Evolutionary conservation across 1,139 yeast species (phyloP), one percentile per base, ranked within the genome.

Genomic region (Schwanniomyces etchellsii): DNA sequence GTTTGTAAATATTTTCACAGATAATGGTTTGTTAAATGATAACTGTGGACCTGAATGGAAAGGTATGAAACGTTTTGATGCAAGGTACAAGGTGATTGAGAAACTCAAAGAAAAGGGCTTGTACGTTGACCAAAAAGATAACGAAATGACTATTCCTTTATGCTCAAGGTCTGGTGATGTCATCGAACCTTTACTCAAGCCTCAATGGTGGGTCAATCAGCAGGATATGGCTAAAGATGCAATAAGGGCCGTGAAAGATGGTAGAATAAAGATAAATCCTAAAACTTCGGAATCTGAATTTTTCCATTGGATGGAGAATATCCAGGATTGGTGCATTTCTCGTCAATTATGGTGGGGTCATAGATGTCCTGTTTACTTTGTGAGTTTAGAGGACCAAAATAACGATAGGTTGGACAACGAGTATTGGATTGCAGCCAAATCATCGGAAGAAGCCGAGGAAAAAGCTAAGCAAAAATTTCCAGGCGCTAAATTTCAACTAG

Each of bases 281-380:
- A 82, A 84, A 61, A 70, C 89, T 16, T 88, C 96, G 6, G 95
- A 88, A 64, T 74, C 82, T 38, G 98, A 91, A 64, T 91, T 82
- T 62, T 83, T 81, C 80, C 86, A 81, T 58, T 91, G 98, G 98
- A 69, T 91, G 60, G 94, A 81, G 56, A 85, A 88, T 60, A 83
- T 89, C 45, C 97, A 93, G 68, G 98, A 91, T 66, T 91, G 98
- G 98, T 91, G 98, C 79, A 88, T 91, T 43, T 91, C 97, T 18
- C 84, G 98, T 65, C 98, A 91, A 69, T 75, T 91, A 52, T 91
- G 98, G 98, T 91, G 98, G 98, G 98, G 98, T 44, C 98, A 91
- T 67, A 80, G 97, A 67, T 86, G 96, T 62, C 98, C 98, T 15
- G 96, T 85, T 29, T 91, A 93, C 64, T 86, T 86, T 47, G 86